Base-by-base conservation (phyloP, 2,329 filamentous ascomycete genomes). In the Diaporthe sp. region DNA sequence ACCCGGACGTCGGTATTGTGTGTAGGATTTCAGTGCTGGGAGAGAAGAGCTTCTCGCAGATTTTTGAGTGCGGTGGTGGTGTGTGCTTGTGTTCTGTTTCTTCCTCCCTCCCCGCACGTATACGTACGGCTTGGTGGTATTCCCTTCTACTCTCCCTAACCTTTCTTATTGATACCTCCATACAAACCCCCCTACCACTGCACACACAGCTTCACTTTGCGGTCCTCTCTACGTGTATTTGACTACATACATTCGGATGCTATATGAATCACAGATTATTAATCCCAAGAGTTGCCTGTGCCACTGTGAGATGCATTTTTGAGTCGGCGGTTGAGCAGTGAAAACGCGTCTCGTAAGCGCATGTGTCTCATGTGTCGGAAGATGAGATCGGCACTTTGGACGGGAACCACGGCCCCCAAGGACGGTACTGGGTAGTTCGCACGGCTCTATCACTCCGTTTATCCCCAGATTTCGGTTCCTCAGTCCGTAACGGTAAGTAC, bases 141-240 rank as follows among this genome's bases (percentile, higher is more conserved):
- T 69, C 62, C 62, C 19, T 28, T 42, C 65, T 69, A 42, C 65
- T 22, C 65, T 55, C 46, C 49, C 65, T 69, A 46, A 69, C 65
- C 65, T 28, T 69, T 15, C 44, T 44, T 73, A 65, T 65, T 65
- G 71, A 73, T 73, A 73, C 71, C 71, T 73, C 65, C 46, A 69
- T 55, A 55, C 58, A 65, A 65, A 17, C 34, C 53, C 42, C 61
- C 51, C 49, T 15, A 73, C 58, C 71, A 73, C 70, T 73, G 49
- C 65, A 69, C 65, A 68, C 62, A 65, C 58, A 39, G 61, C 37
- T 65, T 57, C 46, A 53, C 34, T 73, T 65, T 55, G 71, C 71
- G 58, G 37, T 51, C 31, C 49, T 65, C 46, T 55, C 58, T 65
- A 25, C 44, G n/a, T 51, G 61, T 57, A 65, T 42, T 65, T 31